These are phyloP conservation scores for Akanthomyces lecanii DNA, from an alignment of 2,329 filamentous ascomycete genomes.

Conservation along the genomic window DNA sequence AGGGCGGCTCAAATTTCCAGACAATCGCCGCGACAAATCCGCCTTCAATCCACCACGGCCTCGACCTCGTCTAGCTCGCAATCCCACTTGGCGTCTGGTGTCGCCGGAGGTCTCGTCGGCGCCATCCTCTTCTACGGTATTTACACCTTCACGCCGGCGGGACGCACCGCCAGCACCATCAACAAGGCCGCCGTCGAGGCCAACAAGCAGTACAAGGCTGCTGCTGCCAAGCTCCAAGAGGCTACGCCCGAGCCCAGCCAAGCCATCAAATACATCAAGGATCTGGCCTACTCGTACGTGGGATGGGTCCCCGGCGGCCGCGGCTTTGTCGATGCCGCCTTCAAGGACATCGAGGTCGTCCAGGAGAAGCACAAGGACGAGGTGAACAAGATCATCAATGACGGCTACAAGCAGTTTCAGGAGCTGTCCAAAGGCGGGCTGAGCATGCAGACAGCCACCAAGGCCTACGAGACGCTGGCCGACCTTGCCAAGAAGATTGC, in stretches of 20 bases:
- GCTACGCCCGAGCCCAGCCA: constrained; percentile 62
- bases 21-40: constrained; percentile 19
- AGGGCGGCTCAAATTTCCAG: not conserved
- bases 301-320: constrained; percentile 67
- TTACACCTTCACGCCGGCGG: constrained; percentile 43
- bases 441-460: constrained; percentile 57
- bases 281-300: constrained; percentile 65
- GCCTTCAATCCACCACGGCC: constrained; percentile 38
- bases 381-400: constrained; percentile 62
- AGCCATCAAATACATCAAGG: constrained; percentile 61
- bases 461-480: constrained; percentile 59
- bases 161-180: constrained; percentile 37
- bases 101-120: constrained; percentile 42
- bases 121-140: constrained; percentile 39
- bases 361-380: constrained; percentile 64
- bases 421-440: constrained; percentile 56
- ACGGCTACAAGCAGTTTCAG: constrained; percentile 65
- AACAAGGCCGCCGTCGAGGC: constrained; percentile 51
- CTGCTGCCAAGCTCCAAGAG: constrained; percentile 57
- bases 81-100: constrained; percentile 37
- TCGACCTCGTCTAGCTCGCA: constrained; percentile 25
- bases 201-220: constrained; percentile 55
- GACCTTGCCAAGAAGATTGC: constrained; percentile 58
- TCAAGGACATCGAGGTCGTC: constrained; percentile 66
- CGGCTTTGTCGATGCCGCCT: constrained; percentile 63